Evolutionary conservation across 2,329 filamentous ascomycete genomes (phyloP), one percentile per base, ranked within the genome.

Genomic region (Cercospora beticola): DNA sequence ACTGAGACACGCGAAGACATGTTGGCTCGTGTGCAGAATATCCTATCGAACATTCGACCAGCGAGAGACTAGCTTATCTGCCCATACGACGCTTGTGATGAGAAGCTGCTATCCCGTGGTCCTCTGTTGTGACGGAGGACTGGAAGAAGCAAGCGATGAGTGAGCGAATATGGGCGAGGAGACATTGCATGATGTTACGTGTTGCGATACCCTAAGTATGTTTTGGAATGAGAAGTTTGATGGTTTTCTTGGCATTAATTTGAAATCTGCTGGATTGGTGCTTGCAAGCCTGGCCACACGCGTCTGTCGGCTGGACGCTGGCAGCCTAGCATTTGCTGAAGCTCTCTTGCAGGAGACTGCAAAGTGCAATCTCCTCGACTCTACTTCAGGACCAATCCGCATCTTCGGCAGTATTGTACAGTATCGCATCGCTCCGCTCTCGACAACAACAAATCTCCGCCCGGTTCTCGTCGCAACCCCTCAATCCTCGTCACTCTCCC

Each of bases 31-130:
- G 54, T 58, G 54, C 54, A 58, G 54, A 58, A 58, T 31, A 58
- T 58, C 3, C 9, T 58, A 3, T 88, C 88, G 18, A 92, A 92
- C 75, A 82, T 92, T 83, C 82, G 86, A 58, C 79, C 83, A 52
- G 78, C 82, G 33, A 72, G 74, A 58, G 68, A 69, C 18, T 76
- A 76, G 4, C 3, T 21, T 6, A 12, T 52, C 18, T 52, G 43
- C 18, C 8, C 43, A 16, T 49, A 1, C 43, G 43, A 49, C 3
- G 8, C 18, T 12, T 49, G 43, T 21, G n/a, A 21, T 6, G 43
- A 21, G 18, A 18, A 12, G n/a, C 43, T 49, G n/a, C 10, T 23
- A 5, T 23, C 10, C 5, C 5, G 16, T 40, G 5, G 36, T n/a
- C 14, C 14, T n/a, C 12, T 5, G 14, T 7, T 40, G 36, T 40